Conservation (phyloP, 345 rosid genomes). For the Geranium rotundifolium region DNA sequence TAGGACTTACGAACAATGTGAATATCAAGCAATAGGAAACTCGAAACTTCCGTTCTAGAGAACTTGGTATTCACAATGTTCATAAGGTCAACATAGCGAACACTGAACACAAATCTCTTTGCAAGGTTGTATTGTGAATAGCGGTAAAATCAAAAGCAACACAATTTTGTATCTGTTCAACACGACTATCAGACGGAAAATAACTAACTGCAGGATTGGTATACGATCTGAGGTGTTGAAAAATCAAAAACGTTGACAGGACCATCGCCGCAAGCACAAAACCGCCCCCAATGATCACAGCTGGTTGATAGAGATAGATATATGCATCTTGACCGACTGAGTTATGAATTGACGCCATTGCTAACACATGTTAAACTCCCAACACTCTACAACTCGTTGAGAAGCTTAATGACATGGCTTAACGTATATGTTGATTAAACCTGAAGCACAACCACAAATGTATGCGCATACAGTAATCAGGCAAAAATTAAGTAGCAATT, state of each 20-base stretch:
- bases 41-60: no score
- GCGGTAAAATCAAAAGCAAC: no score
- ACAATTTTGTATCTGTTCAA: no score
- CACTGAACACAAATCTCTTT: no score
- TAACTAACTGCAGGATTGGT: constrained; percentile 54
- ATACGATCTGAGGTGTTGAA: constrained; percentile 73
- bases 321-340: constrained; percentile 19
- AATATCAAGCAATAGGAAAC: neutral
- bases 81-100: no score
- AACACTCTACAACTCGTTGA: neutral
- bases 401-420: neutral
- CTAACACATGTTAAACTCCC: constrained; percentile 9
- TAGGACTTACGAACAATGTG: neutral
- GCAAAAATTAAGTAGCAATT: no score
- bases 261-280: constrained; percentile 46
- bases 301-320: constrained; percentile 40
- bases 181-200: neutral
- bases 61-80: no score
- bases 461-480: no score
- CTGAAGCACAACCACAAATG: neutral
- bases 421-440: neutral
- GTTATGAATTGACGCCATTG: constrained; percentile 16
- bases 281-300: constrained; percentile 50
- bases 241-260: constrained; percentile 41
- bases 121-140: no score